Base-by-base conservation (phyloP, 768 basidiomycete species). In the Auricularia sp. region DNA sequence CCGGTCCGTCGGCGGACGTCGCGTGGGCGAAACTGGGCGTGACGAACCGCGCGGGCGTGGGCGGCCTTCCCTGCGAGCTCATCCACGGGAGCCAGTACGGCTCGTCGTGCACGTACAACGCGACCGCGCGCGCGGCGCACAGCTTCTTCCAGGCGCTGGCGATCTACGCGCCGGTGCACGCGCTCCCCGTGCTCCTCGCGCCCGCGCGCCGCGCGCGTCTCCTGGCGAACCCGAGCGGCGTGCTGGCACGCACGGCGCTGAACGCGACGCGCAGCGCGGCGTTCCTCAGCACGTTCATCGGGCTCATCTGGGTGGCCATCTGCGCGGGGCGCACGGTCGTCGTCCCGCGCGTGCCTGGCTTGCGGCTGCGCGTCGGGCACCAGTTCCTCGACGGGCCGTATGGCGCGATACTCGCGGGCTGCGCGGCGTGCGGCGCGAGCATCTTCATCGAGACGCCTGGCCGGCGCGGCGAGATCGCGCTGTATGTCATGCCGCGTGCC, bases 371-470 rank as follows among this genome's bases (percentile, higher is more conserved):
- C 44, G 78, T 92, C 61, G 87, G 90, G 16, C 88, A 92, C 68
- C 82, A 92, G 65, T 83, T 88, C 66, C 90, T 88, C 84, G 90
- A 92, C 70, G 88, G 90, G 0, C 87, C 90, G 1, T 81, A 79
- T 65, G 90, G 90, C 0, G 82, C 86, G 66, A 75, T 87, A 36
- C 74, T 91, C 66, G 81, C 78, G 3, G 90, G 87, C 24, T 88
- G 86, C 66, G 72, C 92, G 54, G 75, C 81, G 18, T 92, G 90
- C 67, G 90, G 90, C 3, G 77, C 80, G 64, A 90, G 89, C 64
- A 90, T 92, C 54, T 90, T 85, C 84, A 81, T 92, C 34, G 90
- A 92, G 71, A 84, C 86, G 66, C 85, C 85, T 2, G 77, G 78
- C 64, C 76, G 90, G 67, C 77, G 90, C 63, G 88, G 89, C 3